Evolutionary conservation across 352 stramenopile genomes (phyloP), one percentile per base, ranked within the genome.

Genomic region (Globisporangium mamillatum): DNA sequence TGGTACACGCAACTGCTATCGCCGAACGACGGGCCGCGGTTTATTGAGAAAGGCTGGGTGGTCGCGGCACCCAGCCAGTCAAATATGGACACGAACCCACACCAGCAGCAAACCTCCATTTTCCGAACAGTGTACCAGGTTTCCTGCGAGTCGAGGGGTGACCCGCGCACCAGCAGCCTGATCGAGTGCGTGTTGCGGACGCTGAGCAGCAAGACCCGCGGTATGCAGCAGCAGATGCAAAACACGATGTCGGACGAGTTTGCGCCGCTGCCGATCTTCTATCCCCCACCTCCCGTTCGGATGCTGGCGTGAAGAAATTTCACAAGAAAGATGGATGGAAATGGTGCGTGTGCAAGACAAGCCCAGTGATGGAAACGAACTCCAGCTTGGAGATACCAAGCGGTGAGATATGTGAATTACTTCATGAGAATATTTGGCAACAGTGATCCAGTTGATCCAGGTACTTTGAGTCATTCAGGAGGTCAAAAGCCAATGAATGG

Each of bases 1-100:
- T 71, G 59, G 59, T 16, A 18, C 22, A 63, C 59, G n/a, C 14
- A 44, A 0, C 25, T 71, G 4, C 34, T 71, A 4, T 41, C 36
- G 2, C 3, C 25, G 4, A 29, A 63, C 29, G 29, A 62, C 16
- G 59, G 60, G 0, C 66, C 57, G 36, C 59, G 60, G 12, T 71
- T 71, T 22, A 1, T 38, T 3, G 66, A 71, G 24, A 66, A 71
- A 20, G 58, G 66, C 34, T 71, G 66, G 66, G 48, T 65, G 9
- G 44, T 70, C 34, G 10, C 34, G n/a, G 29, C 32, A n/a, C 54
- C 29, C 36, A 50, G 36, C 10, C 25, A 61, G 18, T 9, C 3
- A 25, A 18, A 9, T 38, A 10, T 29, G 53, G 32, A n/a, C 7
- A 0, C 20, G 22, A 24, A 24, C 22, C 22, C 22, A 24, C 22